Evolutionary conservation across 1,284 basidiomycete genomes (phyloP), one percentile per base, ranked within the genome.

Genomic region (Trichosporon sp.): DNA sequence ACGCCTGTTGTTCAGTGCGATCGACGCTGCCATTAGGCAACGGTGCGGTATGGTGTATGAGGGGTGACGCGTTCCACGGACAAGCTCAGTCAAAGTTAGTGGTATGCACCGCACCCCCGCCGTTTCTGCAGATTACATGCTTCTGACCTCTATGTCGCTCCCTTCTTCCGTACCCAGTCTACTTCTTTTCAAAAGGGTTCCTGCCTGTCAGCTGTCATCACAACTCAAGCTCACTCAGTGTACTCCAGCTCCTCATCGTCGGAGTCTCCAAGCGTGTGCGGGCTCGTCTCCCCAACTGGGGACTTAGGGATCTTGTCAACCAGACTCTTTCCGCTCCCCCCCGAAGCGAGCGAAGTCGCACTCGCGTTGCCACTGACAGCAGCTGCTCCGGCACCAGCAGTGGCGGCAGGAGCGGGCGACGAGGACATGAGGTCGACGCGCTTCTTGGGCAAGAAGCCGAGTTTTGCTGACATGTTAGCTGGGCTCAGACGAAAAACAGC

Each of bases 391-490:
- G 26, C 26, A 26, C 26, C 26, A 26, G 26, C 26, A 26, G 26
- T 26, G 26, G 31, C 69, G 32, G 59, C 59, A 4, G 59, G 59
- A 10, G 59, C 65, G 10, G 79, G 77, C 4, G 78, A 80, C 0
- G 80, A 76, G 2, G 79, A 80, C 59, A 83, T 73, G 21, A 84
- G 79, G 68, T 83, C 81, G 63, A 84, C 83, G 54, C 77, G 75
- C 70, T 82, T 83, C 77, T 84, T 84, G 3, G 83, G 83, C 5
- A 84, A 75, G 70, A 84, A 80, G 21, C 83, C 83, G 43, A 84
- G 78, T 74, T 84, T 84, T 66, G 81, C 80, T 82, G 26, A 26
- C 26, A 26, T 26, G 69, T n/a, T 26, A 5, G 4, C 37, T 67
- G 19, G 65, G 69, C 19, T 40, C 46, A 48, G 16, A 8, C 26